Evolutionary conservation across 2,329 filamentous ascomycete genomes (phyloP).

Genomic region (Alternaria arborescens): DNA sequence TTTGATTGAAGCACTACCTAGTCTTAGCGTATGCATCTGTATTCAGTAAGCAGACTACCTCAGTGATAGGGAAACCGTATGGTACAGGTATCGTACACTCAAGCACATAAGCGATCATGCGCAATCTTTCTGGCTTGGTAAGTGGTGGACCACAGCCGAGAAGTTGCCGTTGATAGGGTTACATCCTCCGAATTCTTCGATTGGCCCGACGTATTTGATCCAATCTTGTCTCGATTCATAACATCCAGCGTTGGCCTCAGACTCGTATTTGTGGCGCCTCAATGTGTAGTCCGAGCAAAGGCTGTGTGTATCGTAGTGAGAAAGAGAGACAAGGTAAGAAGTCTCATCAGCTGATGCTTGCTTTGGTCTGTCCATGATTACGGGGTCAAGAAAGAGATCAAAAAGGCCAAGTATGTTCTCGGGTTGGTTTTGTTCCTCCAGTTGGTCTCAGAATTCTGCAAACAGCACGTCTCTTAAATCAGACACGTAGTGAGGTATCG

Average conservation of each 20-base stretch:
- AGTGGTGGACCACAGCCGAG: neutral
- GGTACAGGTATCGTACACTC: neutral
- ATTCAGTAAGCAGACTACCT: no score
- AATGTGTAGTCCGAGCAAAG: neutral
- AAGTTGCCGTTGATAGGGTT: conserved; percentile 8
- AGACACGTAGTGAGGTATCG: no score
- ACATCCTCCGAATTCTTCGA: neutral
- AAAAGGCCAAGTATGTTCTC: no score
- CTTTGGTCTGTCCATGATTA: no score
- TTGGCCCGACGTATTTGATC: conserved; percentile 5
- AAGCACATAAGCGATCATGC: neutral
- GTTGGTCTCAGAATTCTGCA: no score
- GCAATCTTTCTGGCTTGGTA: neutral
- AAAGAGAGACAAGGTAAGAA: neutral
- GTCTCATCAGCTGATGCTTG: neutral
- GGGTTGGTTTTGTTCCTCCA: no score
- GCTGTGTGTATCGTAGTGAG: neutral
- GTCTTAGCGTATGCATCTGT: no score
- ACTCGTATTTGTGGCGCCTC: neutral
- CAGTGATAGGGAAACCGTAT: no score
- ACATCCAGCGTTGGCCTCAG: neutral
- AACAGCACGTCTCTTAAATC: no score
- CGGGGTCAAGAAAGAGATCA: no score
- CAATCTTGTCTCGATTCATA: conserved; percentile 3
- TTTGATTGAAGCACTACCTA: no score